phyloP scores from a whole-genome alignment of 352 stramenopile species.

The Phytophthora cactorum region DNA sequence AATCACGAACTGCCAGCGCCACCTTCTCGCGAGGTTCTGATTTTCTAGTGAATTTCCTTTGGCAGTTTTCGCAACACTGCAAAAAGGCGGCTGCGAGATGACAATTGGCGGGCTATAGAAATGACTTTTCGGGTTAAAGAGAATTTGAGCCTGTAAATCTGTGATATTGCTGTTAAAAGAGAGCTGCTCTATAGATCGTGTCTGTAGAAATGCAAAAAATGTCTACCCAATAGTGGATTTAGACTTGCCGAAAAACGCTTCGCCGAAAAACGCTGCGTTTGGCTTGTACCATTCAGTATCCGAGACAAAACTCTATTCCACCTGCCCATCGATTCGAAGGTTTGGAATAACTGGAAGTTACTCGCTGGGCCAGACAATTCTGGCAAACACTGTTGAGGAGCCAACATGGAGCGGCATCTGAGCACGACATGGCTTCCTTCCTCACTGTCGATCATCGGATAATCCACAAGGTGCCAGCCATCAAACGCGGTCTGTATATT shows the following conservation, averaged over 20 bases:
- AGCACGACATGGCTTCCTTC: too few species aligned
- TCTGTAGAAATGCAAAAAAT: not conserved
- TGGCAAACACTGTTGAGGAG: too few species aligned
- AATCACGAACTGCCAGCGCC: constrained; percentile 13
- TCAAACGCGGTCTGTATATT: constrained; percentile 40
- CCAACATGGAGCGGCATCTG: too few species aligned
- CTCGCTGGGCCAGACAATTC: not conserved
- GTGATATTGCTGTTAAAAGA: not conserved
- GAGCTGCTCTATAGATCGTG: constrained; percentile 2
- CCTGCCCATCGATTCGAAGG: constrained; percentile 20
- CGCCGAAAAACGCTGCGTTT: not conserved
- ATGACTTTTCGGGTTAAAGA: constrained; percentile 3
- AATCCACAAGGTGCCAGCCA: constrained; percentile 21
- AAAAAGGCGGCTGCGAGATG: constrained; percentile 8
- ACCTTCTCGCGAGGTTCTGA: constrained; percentile 20
- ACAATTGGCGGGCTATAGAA: not conserved
- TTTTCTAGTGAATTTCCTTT: constrained; percentile 10
- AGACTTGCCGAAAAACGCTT: too few species aligned
- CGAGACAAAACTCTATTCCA: constrained; percentile 15
- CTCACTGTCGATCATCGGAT: not conserved
- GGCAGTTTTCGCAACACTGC: constrained; percentile 1
- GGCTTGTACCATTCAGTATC: constrained; percentile 9
- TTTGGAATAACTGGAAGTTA: not conserved
- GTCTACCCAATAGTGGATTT: too few species aligned
- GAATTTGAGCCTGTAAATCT: constrained; percentile 2